Conservation (phyloP, 2,329 filamentous ascomycete genomes). For the Daldinia sp. region DNA sequence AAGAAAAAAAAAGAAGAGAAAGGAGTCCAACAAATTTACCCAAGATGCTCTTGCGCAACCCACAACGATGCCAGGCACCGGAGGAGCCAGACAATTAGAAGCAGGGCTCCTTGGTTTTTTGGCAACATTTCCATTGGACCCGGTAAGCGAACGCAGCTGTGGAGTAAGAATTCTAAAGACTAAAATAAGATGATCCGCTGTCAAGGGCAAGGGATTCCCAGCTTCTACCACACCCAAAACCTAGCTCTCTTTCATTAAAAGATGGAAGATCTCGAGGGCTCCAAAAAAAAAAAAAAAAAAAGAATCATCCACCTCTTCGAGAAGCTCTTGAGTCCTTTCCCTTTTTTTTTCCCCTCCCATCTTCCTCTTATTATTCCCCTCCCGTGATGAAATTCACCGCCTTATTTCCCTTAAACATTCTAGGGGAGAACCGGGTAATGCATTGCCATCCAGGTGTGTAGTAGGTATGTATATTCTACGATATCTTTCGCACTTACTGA, state of each 20-base stretch:
- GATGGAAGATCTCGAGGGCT: constrained; percentile 31
- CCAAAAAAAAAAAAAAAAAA: constrained; percentile 5
- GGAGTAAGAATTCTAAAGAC: constrained; percentile 42
- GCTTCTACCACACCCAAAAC: constrained; percentile 14
- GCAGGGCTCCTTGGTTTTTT: constrained; percentile 18
- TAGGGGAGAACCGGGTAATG: constrained; percentile 6
- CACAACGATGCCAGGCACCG: constrained; percentile 12
- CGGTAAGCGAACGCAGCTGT: constrained; percentile 36
- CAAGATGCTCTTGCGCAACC: constrained; percentile 3
- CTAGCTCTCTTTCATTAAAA: constrained; percentile 29
- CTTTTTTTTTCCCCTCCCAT: neutral
- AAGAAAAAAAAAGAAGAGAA: neutral
- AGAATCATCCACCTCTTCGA: constrained; percentile 24
- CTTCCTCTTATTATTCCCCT: neutral
- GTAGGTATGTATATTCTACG: constrained; percentile 8
- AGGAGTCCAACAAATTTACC: constrained; percentile 7
- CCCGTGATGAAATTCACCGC: neutral
- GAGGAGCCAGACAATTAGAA: neutral
- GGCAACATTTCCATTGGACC: constrained; percentile 33
- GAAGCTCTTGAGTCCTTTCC: constrained; percentile 10
- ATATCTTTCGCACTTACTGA: constrained; percentile 18
- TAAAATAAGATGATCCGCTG: constrained; percentile 41
- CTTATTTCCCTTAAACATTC: constrained; percentile 15
- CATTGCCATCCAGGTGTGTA: neutral
- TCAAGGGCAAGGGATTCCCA: constrained; percentile 37